Evolutionary conservation across 495 filamentous ascomycete genomes (phyloP), one percentile per base, ranked within the genome.

Genomic region (Rostrohypoxylon terebratum): DNA sequence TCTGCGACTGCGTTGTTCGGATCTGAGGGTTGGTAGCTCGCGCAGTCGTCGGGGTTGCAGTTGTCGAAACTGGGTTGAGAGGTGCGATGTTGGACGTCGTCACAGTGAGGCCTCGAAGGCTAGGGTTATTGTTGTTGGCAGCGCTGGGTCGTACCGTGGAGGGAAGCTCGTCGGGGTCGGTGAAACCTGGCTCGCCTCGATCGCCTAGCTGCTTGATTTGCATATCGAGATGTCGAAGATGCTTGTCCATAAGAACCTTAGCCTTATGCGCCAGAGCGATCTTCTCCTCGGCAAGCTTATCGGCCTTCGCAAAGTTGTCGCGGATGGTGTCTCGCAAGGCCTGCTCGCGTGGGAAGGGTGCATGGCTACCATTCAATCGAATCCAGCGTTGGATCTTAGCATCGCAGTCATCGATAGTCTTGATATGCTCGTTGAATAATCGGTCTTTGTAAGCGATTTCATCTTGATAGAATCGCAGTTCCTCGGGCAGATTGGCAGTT

Each of bases 361-460:
- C 81, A 65, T 93, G 86, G 76, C 92, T 93, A 61, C 95, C 93
- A 77, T 97, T 92, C 16, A 89, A 64, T 77, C 92, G 94, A 81
- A 98, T 92, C 83, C 90, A 95, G 80, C 94, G 97, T 78, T 99
- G 96, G 58, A 99, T 87, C 72, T 90, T 91, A 65, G 77, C 85
- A 75, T 99, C 96, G 60, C 90, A 89, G 20, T 90, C 89, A 68
- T 90, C 90, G 83, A 96, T 94, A 20, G 87, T 86, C 45, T 84
- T 84, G 44, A 91, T 84, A 75, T 90, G 92, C 38, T 94, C 92
- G 72, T 91, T 86, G 75, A 94, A 91, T 42, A 87, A 80, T 60
- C 88, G 88, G 77, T 99, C 95, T 81, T 98, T 98, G 66, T 93
- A 92, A 75, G 91, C 88, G 33, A 98, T 93, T 81, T 99, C 96